Evolutionary conservation across 768 basidiomycete species (phyloP), one percentile per base, ranked within the genome.

Genomic region (Suillus hirtellus): DNA sequence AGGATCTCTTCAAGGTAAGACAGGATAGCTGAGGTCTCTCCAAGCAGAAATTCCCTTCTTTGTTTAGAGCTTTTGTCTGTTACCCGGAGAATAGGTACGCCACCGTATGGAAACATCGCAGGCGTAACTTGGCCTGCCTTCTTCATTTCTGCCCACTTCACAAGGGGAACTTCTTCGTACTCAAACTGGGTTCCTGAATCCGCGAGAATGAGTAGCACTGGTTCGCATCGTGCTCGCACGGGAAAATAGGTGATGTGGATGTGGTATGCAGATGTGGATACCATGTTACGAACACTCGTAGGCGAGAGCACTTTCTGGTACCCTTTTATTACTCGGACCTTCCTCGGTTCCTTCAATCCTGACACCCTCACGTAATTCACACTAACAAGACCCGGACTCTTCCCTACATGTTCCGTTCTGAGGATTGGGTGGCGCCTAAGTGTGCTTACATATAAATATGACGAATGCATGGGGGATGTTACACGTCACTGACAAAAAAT

Each of bases 1-100:
- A 72, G 56, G 31, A 65, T 59, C 42, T 68, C 72, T 12, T 72
- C 70, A 7, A 73, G 62, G 54, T 60, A 73, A 37, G 67, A 24
- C 59, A 73, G 31, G 21, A 73, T 72, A 27, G 69, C 71, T 27
- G 69, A 64, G 3, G 71, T 74, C 46, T 73, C 71, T 35, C 64
- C 71, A 12, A 72, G 38, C 6, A 71, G 52, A 19, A 71, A 60
- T 8, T 68, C 70, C 11, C 64, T 42, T 3, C 12, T n/a, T 24
- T 43, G 37, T 47, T 56, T 62, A 44, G 31, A 62, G 56, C 62
- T 49, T 35, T 59, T 65, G 63, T 66, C 43, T 38, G 44, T 71
- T 35, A 71, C 66, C 10, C 66, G 71, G 38, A 73, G 52, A 43
- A 74, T 67, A 9, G 72, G 71, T n/a, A 73, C 10, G 15, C 60